phyloP scores from a whole-genome alignment of 768 basidiomycete genomes.

The Coprinopsis cinerea region DNA sequence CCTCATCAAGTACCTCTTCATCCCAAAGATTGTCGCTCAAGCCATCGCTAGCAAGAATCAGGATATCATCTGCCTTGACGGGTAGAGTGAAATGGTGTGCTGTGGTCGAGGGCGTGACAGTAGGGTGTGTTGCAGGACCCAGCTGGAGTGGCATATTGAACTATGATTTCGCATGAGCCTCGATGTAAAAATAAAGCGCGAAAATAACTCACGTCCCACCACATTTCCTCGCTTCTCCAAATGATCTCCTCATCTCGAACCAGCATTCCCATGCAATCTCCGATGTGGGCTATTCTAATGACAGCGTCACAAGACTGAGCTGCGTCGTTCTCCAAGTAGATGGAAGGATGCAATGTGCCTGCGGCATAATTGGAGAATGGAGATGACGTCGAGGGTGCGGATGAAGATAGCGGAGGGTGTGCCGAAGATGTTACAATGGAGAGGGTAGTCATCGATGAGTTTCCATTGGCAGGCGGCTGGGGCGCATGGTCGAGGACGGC shows the following conservation, averaged over 20 bases:
- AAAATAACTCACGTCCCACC: constrained; percentile 59
- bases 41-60: constrained; percentile 79
- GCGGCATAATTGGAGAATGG: constrained; percentile 19
- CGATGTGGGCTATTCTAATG: constrained; percentile 77
- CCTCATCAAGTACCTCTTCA: constrained; percentile 80
- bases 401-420: not conserved
- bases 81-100: constrained; percentile 68
- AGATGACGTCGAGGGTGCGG: constrained; percentile 10
- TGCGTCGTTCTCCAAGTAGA: constrained; percentile 4
- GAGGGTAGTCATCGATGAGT: constrained; percentile 1
- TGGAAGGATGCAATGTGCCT: constrained; percentile 15
- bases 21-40: constrained; percentile 87
- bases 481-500: constrained; percentile 51
- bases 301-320: constrained; percentile 41
- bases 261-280: constrained; percentile 85
- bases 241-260: constrained; percentile 73
- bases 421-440: constrained; percentile 2
- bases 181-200: not conserved
- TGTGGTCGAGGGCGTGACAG: constrained; percentile 32
- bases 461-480: not conserved
- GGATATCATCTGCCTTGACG: constrained; percentile 64
- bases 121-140: constrained; percentile 27
- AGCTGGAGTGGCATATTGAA: constrained; percentile 46
- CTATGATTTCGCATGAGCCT: constrained; percentile 10
- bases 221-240: constrained; percentile 91